Conservation (phyloP, 352 stramenopile genomes). For the Phytophthora pluvialis region DNA sequence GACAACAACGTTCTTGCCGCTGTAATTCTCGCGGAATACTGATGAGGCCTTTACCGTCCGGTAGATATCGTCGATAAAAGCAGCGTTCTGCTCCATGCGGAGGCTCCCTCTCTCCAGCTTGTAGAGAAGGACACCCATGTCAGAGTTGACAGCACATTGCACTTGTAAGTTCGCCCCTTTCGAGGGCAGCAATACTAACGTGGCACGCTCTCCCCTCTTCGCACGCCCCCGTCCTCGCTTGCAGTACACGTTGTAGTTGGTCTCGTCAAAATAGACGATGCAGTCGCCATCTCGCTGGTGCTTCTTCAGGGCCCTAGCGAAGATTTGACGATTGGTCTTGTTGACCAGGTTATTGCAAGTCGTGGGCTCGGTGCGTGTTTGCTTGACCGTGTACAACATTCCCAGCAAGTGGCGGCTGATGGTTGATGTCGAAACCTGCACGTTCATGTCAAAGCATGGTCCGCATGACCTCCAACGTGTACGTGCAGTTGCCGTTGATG, state of each 20-base stretch:
- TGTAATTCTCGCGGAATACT: slow-evolving; percentile 1
- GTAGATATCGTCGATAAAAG: slow-evolving; percentile 1
- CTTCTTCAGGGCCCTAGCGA: background rate
- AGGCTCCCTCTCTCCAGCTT: background rate
- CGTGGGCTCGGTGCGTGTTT: background rate
- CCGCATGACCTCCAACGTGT: background rate
- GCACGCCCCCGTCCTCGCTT: background rate
- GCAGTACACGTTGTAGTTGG: slow-evolving; percentile 15
- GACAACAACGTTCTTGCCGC: background rate
- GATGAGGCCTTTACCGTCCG: background rate
- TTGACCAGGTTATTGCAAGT: slow-evolving; percentile 5
- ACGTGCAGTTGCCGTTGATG: background rate
- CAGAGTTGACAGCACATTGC: background rate
- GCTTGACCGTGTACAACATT: slow-evolving; percentile 3
- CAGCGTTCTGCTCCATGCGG: background rate
- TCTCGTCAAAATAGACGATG: slow-evolving; percentile 13
- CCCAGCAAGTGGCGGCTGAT: background rate
- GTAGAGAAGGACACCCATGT: background rate
- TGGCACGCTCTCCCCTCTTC: background rate
- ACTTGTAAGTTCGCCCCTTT: slow-evolving; percentile 5
- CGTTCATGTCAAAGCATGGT: background rate
- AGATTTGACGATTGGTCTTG: background rate
- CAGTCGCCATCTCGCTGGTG: background rate
- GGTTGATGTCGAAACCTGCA: background rate
- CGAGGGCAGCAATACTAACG: background rate